These are phyloP conservation scores for Colletotrichum truncatum DNA, from an alignment of 2,329 filamentous ascomycete species.

Conservation along the genomic window DNA sequence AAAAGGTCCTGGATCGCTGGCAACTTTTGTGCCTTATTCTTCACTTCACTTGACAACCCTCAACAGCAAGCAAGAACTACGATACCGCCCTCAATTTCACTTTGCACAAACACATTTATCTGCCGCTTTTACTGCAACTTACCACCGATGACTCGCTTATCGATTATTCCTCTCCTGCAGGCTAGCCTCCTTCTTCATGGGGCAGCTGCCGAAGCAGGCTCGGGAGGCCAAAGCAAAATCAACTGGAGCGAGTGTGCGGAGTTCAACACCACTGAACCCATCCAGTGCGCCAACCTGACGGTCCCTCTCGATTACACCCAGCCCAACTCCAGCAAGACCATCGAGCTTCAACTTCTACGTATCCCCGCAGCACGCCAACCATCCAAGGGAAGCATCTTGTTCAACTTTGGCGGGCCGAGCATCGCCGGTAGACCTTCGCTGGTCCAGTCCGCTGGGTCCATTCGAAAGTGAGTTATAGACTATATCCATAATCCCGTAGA, in stretches of 20 bases:
- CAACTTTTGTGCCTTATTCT: no score
- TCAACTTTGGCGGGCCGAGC: conserved; percentile 42
- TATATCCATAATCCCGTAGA: no score
- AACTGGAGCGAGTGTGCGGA: background rate
- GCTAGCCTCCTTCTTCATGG: background rate
- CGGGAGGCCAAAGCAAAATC: background rate
- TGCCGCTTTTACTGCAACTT: no score
- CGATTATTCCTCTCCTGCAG: no score
- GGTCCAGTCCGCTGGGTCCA: background rate
- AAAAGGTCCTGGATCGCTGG: no score
- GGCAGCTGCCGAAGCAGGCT: background rate
- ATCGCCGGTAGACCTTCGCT: background rate
- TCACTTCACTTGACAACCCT: no score
- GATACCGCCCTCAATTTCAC: no score
- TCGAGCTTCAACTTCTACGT: conserved; percentile 15
- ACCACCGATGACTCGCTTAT: no score
- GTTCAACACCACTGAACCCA: conserved; percentile 25
- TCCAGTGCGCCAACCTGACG: conserved; percentile 45
- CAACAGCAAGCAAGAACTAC: no score
- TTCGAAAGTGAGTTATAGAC: background rate
- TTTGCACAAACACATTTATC: no score
- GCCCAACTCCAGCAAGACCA: conserved; percentile 33
- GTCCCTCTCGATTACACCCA: conserved; percentile 52
- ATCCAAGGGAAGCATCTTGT: conserved; percentile 39
- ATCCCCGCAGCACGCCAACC: conserved; percentile 29